These are phyloP conservation scores for Solanum piurae DNA, from an alignment of 257 asterid species.

Conservation along the genomic window DNA sequence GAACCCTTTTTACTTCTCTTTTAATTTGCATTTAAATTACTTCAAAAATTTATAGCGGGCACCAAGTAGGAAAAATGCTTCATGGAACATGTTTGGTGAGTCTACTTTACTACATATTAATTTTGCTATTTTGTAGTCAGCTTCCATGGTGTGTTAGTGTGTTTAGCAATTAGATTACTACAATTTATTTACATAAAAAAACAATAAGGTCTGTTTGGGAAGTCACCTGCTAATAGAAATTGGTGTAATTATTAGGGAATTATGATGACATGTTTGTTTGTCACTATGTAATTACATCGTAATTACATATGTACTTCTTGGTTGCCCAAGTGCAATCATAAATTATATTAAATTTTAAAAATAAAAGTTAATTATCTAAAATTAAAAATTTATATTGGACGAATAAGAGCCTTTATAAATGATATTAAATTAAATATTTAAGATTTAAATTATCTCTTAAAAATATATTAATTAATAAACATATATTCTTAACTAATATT, in stretches of 20 bases:
- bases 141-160: background rate
- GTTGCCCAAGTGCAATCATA: no score
- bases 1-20: background rate
- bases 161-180: background rate
- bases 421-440: no score
- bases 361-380: background rate
- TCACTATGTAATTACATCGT: no score
- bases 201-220: no score
- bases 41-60: constrained; percentile 24
- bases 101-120: background rate
- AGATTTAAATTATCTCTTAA: background rate
- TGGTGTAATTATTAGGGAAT: background rate
- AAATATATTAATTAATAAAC: no score
- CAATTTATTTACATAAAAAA: background rate
- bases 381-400: no score
- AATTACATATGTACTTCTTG: no score
- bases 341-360: no score
- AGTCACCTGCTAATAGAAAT: background rate
- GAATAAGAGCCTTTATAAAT: no score
- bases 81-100: background rate
- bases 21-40: background rate
- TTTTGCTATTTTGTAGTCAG: background rate
- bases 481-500: no score
- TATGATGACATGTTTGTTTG: background rate
- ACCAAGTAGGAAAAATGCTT: background rate